These are phyloP conservation scores for Trichoderma orchidacearum DNA, from an alignment of 495 filamentous ascomycete genomes.

Conservation along the genomic window DNA sequence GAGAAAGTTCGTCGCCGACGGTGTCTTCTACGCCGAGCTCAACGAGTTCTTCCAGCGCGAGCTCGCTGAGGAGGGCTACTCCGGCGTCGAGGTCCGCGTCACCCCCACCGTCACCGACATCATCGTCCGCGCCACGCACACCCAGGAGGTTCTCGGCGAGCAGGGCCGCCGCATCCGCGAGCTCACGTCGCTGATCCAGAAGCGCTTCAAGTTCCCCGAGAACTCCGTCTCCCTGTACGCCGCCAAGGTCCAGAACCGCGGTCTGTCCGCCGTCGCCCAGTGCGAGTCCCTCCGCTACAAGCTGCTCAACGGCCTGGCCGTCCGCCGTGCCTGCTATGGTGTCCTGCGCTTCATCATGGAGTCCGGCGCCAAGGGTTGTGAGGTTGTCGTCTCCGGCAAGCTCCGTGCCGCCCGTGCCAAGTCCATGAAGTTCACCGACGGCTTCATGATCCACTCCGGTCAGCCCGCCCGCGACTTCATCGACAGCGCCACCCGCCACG, in stretches of 20 bases:
- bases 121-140: conserved; percentile 99
- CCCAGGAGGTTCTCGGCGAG: conserved; percentile 98
- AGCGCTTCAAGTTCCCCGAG: conserved; percentile 99
- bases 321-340: conserved; percentile 97
- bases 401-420: conserved; percentile 96
- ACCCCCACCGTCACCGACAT: conserved; percentile 99
- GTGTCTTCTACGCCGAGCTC: conserved; percentile 99
- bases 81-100: conserved; percentile 98
- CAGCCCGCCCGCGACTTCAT: conserved; percentile 99
- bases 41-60: conserved; percentile 99
- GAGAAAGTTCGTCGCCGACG: conserved; percentile 99
- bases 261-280: conserved; percentile 98
- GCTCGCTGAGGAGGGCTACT: conserved; percentile 99
- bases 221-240: conserved; percentile 99
- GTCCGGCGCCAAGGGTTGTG: conserved; percentile 96
- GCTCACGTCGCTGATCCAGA: conserved; percentile 99
- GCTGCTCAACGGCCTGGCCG: conserved; percentile 96
- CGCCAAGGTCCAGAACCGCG: conserved; percentile 99
- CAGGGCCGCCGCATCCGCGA: conserved; percentile 99
- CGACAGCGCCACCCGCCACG: conserved; percentile 94
- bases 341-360: conserved; percentile 99
- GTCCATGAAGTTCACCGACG: conserved; percentile 99
- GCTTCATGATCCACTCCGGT: conserved; percentile 99
- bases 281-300: conserved; percentile 99
- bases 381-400: conserved; percentile 98